Evolutionary conservation across 257 asterid genomes (phyloP).

Genomic region (Gynochthodes officinalis): DNA sequence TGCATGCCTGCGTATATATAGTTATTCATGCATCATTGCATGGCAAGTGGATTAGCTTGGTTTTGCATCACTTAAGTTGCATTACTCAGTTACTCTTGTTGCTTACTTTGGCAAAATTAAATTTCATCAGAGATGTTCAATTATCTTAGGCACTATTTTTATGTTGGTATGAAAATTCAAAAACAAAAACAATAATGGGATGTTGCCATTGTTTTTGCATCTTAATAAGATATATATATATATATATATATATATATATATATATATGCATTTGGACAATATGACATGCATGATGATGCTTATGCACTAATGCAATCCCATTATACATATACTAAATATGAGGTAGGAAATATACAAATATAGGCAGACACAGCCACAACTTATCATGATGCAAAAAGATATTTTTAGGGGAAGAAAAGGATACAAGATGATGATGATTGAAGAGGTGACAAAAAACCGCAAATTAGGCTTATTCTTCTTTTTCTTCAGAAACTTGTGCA

Average conservation of each 20-base stretch:
- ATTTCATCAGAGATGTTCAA: no score
- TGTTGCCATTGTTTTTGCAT: background rate
- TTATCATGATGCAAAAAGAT: background rate
- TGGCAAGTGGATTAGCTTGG: no score
- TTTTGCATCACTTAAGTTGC: no score
- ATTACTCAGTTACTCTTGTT: no score
- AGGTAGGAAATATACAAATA: background rate
- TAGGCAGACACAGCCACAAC: background rate
- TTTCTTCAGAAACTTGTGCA: constrained; percentile 28
- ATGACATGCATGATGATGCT: background rate
- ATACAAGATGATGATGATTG: constrained; percentile 26
- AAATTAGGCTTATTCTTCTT: constrained; percentile 23
- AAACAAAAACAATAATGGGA: background rate
- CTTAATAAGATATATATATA: no score
- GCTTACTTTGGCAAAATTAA: no score
- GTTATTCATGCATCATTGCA: no score
- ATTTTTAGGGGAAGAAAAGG: constrained; percentile 4
- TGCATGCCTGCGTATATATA: no score
- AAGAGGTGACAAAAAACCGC: constrained; percentile 24
- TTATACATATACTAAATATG: background rate
- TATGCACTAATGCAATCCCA: background rate
- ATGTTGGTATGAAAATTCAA: no score
- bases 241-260: no score
- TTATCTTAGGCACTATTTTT: no score
- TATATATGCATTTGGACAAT: background rate